Evolutionary conservation across 2,329 filamentous ascomycete species (phyloP).

Genomic region (Fusarium luffae): DNA sequence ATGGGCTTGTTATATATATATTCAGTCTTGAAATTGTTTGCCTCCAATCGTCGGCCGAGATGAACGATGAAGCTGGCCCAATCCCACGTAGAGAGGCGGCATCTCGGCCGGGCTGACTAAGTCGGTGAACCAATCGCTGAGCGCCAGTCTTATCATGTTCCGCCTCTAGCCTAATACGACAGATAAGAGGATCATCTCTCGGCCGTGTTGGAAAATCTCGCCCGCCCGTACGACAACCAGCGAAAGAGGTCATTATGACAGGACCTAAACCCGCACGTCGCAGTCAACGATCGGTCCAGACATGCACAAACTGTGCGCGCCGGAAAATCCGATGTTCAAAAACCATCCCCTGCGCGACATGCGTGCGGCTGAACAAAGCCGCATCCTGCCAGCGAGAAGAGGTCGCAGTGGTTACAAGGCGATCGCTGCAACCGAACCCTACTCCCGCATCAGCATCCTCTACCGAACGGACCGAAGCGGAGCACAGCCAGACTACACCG

Average conservation of each 20-base stretch:
- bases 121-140: background rate
- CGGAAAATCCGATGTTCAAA: slow-evolving; percentile 6
- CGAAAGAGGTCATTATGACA: background rate
- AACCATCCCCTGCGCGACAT: background rate
- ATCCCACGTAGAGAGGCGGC: no score
- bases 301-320: background rate
- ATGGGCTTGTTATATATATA: background rate
- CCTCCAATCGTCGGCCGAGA: background rate
- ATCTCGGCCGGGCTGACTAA: background rate
- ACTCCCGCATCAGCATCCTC: background rate
- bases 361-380: background rate
- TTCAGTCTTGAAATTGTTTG: background rate
- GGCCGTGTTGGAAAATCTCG: background rate
- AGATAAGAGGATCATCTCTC: background rate
- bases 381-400: background rate
- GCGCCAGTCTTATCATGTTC: background rate
- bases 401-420: background rate
- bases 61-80: background rate
- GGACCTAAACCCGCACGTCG: background rate
- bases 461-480: background rate
- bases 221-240: no score
- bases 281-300: slow-evolving; percentile 4
- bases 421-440: background rate
- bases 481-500: rapidly evolving
- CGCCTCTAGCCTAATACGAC: background rate